Base-by-base conservation (phyloP, 2,329 filamentous ascomycete genomes). In the Aspergillus sp. region DNA sequence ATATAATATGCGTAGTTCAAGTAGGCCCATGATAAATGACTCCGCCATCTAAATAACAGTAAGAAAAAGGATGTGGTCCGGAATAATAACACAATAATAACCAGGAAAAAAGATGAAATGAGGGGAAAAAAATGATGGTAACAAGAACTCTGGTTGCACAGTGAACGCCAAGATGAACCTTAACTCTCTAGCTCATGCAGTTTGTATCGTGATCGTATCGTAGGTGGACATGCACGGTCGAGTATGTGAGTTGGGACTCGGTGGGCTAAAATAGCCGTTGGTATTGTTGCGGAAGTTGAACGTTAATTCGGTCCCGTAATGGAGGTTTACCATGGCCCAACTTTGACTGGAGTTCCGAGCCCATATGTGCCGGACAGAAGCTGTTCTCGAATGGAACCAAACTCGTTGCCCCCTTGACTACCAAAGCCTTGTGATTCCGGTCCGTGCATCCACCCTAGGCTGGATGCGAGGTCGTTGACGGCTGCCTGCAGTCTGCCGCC, bases 401-500 rank as follows among this genome's bases (percentile, higher is more conserved):
- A 62, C 51, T 80, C 76, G 50, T 66, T 76, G 60, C 68, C 75
- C 58, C 57, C 71, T 62, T 63, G 62, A 63, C 62, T 67, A 60
- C 63, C 67, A 59, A 65, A 66, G 42, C 60, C 64, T 55, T 64
- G 68, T 41, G 62, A 59, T 11, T 68, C 69, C 18, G 68, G 65
- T 36, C 80, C 77, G 54, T 83, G 86, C 80, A 92, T 90, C 90
- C 92, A 96, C 42, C 89, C 89, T 26, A 96, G 80, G 61, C 87
- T 88, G 38, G 81, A 81, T 15, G 85, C 83, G 75, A 98, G 84
- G 68, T 92, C 89, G 53, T 88, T 85, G 60, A 96, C 86, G 36
- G 93, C 95, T 43, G 86, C 84, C 60, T 88, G 86, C 74, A 99
- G 83, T 68, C 90, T 89, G 24, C 91, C 92, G 42, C 89, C 88